Evolutionary conservation across 2,329 filamentous ascomycete species (phyloP).

Genomic region (Penicillium sp.): DNA sequence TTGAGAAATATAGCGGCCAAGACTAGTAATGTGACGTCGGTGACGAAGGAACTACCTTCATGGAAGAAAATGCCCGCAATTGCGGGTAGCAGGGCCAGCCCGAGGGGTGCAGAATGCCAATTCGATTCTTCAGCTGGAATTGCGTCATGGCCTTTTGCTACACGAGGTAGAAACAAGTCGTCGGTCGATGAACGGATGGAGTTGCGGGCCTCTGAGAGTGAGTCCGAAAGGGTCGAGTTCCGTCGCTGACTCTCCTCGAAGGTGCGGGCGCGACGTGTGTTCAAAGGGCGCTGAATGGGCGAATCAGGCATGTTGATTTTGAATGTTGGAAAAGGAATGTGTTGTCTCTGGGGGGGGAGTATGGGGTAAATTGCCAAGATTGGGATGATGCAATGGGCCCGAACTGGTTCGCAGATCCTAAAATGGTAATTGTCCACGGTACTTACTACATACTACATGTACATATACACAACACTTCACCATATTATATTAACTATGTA

Average conservation of each 20-base stretch:
- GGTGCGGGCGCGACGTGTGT: slow-evolving; percentile 23
- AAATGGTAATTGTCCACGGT: background rate
- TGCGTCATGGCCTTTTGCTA: slow-evolving; percentile 30
- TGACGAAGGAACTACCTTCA: slow-evolving; percentile 79
- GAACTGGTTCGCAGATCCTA: background rate
- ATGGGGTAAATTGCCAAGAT: slow-evolving; percentile 1
- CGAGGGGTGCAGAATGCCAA: slow-evolving; percentile 78
- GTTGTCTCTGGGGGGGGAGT: background rate
- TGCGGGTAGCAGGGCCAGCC: slow-evolving; percentile 80
- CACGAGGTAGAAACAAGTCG: slow-evolving; percentile 64
- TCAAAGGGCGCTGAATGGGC: background rate
- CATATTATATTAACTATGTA: background rate
- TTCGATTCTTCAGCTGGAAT: slow-evolving; percentile 56
- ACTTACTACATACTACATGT: no score
- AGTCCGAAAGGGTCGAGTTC: slow-evolving; percentile 77
- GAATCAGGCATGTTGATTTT: slow-evolving; percentile 15
- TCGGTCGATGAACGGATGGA: slow-evolving; percentile 67
- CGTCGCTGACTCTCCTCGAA: slow-evolving; percentile 56
- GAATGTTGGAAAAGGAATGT: background rate
- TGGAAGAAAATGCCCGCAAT: slow-evolving; percentile 81
- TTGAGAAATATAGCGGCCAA: slow-evolving; percentile 84
- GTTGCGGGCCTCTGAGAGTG: slow-evolving; percentile 65
- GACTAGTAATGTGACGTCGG: slow-evolving; percentile 77
- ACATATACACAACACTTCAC: background rate
- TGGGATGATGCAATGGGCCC: background rate